Evolutionary conservation across 495 filamentous ascomycete species (phyloP).

Genomic region (Penicillium coprophilum): DNA sequence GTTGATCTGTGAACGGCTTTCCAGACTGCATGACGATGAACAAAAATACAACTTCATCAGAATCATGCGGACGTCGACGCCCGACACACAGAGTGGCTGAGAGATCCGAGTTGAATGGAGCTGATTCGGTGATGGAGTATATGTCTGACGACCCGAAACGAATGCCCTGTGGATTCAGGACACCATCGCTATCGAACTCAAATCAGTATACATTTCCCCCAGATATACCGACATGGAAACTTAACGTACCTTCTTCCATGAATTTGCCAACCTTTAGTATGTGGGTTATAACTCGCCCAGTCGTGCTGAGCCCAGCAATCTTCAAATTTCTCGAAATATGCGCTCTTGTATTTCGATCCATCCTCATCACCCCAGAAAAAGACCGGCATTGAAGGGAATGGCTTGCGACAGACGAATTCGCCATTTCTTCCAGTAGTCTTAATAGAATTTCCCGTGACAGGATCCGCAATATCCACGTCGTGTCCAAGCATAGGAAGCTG

Average conservation of each 20-base stretch:
- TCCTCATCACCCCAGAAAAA: slow-evolving; percentile 64
- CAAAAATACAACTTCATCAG: slow-evolving; percentile 68
- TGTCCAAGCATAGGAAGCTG: slow-evolving; percentile 61
- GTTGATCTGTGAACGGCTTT: slow-evolving; percentile 45
- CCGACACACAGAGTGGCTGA: slow-evolving; percentile 69
- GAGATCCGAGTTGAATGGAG: slow-evolving; percentile 53
- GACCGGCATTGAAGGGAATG: slow-evolving; percentile 71
- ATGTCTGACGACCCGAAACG: slow-evolving; percentile 74
- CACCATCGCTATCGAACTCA: slow-evolving; percentile 61
- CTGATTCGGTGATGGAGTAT: slow-evolving; percentile 63
- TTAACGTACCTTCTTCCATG: slow-evolving; percentile 63
- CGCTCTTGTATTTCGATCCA: slow-evolving; percentile 55
- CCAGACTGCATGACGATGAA: slow-evolving; percentile 70
- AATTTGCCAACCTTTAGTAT: slow-evolving; percentile 71
- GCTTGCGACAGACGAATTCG: slow-evolving; percentile 62
- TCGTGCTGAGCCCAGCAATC: slow-evolving; percentile 71
- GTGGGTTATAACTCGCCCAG: slow-evolving; percentile 52
- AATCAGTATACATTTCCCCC: slow-evolving; percentile 32
- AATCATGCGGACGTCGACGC: slow-evolving; percentile 60
- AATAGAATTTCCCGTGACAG: slow-evolving; percentile 50
- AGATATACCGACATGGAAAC: not conserved
- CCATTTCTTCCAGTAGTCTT: slow-evolving; percentile 43
- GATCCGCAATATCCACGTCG: slow-evolving; percentile 62
- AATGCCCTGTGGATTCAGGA: slow-evolving; percentile 71
- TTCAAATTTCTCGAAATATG: slow-evolving; percentile 55